Base-by-base conservation (phyloP, 768 basidiomycete species). In the Leccinellum albellum region DNA sequence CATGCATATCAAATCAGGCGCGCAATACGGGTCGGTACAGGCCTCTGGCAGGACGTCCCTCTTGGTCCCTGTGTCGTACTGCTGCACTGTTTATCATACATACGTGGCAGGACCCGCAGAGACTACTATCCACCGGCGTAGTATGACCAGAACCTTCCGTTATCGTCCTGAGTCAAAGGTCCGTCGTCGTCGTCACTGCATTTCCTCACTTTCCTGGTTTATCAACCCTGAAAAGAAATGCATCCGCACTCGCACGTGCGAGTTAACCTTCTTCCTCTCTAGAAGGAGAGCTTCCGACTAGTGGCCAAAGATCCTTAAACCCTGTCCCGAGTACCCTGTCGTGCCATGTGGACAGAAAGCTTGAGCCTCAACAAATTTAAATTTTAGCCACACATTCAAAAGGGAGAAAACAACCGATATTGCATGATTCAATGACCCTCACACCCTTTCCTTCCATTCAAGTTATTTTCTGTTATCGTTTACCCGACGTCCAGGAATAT, bases 1-100 rank as follows among this genome's bases (percentile, higher is more conserved):
- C 44, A 17, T 32, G 0, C 49, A 29, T n/a, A n/a, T 40, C 10
- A 4, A 20, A 58, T 32, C 23, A 37, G 47, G 9, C 8, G 14
- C 14, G 17, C 14, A n/a, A 48, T 29, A 26, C 62, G 62, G 61
- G 53, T 21, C 26, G 26, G 14, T 3, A 45, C 61, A 33, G 61
- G 52, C 9, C 21, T 23, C n/a, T 44, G 15, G 13, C 23, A 46
- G 12, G 45, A 46, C 24, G 45, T 24, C 24, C 42, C 42, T 42
- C n/a, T 42, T 13, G 12, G 24, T 14, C 31, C 24, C 13, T 45
- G 20, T 54, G 21, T 14, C 15, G 7, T 48, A 28, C 35, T 3
- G 5, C 15, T 35, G 33, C 33, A 35, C 33, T 1, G 33, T 33
- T 15, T 20, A 47, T 28, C 23, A 21, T 33, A n/a, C 9, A 14